Evolutionary conservation across 1,139 yeast species (phyloP), one percentile per base, ranked within the genome.

Genomic region (Debaryomyces nepalensis): DNA sequence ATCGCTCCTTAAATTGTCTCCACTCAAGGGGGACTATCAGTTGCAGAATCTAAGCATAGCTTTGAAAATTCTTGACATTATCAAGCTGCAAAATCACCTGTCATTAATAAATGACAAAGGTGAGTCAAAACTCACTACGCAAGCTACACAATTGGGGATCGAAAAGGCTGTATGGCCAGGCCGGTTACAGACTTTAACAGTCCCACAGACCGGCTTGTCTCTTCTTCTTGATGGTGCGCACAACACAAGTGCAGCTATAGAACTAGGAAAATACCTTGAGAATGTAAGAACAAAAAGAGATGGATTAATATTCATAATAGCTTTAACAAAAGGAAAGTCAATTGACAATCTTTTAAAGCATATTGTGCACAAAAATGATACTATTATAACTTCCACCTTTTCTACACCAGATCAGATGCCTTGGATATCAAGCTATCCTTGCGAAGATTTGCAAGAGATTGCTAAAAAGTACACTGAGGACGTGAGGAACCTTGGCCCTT

Each of bases 141-240:
- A 64, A 0, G 49, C 62, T 1, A 68, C 87, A 0, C 48, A 58
- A 3, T 47, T 56, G 3, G 96, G 97, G 0, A 64, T 91, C 0
- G 35, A 55, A 2, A 45, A 53, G 0, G 80, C 81, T 0, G 51
- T 57, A 24, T 81, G 89, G 88, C 83, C 85, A 3, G 86, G 86
- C 1, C 63, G 91, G 50, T 61, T 86, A 30, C 91, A 85, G 50
- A 36, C 54, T 1, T 39, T 82, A 2, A 45, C 51, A 2, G 61
- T 62, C 24, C 57, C 61, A 4, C 57, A 51, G 2, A 42, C 58
- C 1, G 45, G 58, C 1, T 50, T 50, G 3, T 26, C 73, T 2
- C 64, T 84, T 0, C 61, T 89, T 5, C 53, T 90, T 2, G 99
- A 93, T 63, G 99, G 99, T 2, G 98, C 98, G 0, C 99, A 93